Evolutionary conservation across 805 yeast species (phyloP).

Genomic region (Candida coquimbonensis): DNA sequence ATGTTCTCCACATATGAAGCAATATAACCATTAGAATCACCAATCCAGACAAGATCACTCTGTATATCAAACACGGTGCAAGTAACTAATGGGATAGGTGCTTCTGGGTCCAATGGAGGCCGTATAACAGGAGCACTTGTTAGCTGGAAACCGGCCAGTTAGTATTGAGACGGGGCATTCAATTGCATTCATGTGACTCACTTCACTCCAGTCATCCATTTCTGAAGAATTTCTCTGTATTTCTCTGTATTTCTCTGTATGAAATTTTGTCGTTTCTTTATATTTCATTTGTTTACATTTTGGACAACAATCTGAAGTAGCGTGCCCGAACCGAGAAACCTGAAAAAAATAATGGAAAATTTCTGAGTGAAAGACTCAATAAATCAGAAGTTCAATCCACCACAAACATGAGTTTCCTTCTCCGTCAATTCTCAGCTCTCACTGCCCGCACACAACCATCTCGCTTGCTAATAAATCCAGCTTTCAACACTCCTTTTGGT

Average conservation of each 20-base stretch:
- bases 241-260: background rate
- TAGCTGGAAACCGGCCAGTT: conserved; percentile 7
- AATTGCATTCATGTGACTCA: conserved; percentile 1
- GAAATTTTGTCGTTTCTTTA: background rate
- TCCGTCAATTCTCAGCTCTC: conserved; percentile 14
- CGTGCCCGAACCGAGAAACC: background rate
- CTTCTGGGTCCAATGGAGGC: conserved; percentile 15
- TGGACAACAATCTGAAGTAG: no score
- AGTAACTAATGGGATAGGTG: conserved; percentile 11
- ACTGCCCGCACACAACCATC: conserved; percentile 16
- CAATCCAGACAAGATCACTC: conserved; percentile 82
- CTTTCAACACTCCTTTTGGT: conserved; percentile 12
- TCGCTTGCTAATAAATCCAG: conserved; percentile 11
- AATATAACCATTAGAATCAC: conserved; percentile 48
- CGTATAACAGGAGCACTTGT: conserved; percentile 17
- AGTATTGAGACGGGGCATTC: background rate
- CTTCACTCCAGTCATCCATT: conserved; percentile 24
- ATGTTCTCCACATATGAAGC: conserved; percentile 38
- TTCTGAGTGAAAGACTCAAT: background rate
- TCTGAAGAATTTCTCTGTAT: background rate
- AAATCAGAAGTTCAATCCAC: background rate
- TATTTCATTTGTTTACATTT: background rate
- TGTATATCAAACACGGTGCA: conserved; percentile 53
- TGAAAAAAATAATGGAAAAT: background rate
- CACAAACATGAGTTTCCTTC: conserved; percentile 6